Conservation (phyloP, 345 rosid genomes). For the Eucalyptus pauciflora region DNA sequence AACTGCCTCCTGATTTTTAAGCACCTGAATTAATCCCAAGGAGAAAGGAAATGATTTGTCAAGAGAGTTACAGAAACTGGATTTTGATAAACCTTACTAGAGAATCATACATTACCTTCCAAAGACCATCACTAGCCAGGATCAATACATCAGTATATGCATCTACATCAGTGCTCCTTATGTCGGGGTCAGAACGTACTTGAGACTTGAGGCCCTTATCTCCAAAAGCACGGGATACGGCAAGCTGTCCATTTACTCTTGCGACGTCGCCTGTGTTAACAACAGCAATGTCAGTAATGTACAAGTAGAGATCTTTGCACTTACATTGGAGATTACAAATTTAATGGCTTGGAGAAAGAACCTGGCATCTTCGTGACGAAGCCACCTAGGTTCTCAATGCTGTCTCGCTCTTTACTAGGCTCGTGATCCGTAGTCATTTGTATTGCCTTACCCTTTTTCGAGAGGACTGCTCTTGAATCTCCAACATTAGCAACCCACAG, state of each 20-base stretch:
- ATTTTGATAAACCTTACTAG: not conserved
- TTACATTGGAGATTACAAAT: not conserved
- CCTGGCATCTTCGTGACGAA: constrained; percentile 80
- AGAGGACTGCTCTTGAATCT: constrained; percentile 61
- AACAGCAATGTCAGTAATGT: not conserved
- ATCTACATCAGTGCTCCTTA: constrained; percentile 17
- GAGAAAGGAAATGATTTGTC: not conserved
- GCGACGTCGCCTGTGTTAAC: constrained; percentile 46
- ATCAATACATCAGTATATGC: constrained; percentile 39
- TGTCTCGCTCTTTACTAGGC: constrained; percentile 51
- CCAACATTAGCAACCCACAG: constrained; percentile 63
- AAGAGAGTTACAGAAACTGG: not conserved
- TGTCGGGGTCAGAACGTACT: constrained; percentile 59
- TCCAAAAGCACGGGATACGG: constrained; percentile 68
- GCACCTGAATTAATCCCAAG: constrained; percentile 15
- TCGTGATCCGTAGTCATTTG: constrained; percentile 60
- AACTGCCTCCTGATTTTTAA: constrained; percentile 50
- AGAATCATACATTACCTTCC: constrained; percentile 32
- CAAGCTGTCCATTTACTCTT: constrained; percentile 61
- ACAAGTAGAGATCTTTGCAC: not conserved
- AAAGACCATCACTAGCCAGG: constrained; percentile 67
- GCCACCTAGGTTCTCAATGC: constrained; percentile 55
- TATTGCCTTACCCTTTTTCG: constrained; percentile 39
- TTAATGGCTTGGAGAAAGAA: not conserved
- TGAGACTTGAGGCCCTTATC: constrained; percentile 62